Conservation (phyloP, 331 rosid genomes). For the Quercus lobata region DNA sequence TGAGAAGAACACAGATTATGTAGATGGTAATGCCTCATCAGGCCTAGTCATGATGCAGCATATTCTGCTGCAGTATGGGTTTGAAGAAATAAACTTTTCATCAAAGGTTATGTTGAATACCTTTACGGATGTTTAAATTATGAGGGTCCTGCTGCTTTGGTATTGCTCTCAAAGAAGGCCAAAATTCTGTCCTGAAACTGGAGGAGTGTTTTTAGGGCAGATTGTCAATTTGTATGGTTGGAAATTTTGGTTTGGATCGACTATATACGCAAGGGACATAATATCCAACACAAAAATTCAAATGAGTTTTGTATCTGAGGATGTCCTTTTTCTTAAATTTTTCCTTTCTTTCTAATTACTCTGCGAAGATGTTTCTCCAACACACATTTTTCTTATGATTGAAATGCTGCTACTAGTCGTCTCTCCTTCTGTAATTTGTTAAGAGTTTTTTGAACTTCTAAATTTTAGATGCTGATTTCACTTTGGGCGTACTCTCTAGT, state of each 20-base stretch:
- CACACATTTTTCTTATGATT: not conserved
- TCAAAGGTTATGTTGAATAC: too few relatives aligned
- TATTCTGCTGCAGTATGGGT: too few relatives aligned
- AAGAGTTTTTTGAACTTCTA: not conserved
- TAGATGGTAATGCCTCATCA: not conserved
- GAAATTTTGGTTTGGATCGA: not conserved
- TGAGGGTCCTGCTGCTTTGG: too few relatives aligned
- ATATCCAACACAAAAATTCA: not conserved
- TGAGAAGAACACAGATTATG: not conserved
- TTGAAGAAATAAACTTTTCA: too few relatives aligned
- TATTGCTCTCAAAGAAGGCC: too few relatives aligned
- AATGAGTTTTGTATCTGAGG: not conserved
- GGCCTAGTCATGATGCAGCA: too few relatives aligned
- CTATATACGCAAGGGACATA: not conserved
- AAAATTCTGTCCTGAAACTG: too few relatives aligned
- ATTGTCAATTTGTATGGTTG: not conserved
- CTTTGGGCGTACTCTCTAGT: not conserved
- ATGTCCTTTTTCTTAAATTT: not conserved
- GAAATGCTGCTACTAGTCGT: not conserved
- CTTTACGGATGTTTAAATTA: too few relatives aligned
- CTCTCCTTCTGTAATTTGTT: not conserved
- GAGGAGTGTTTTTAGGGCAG: not conserved
- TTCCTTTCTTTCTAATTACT: not conserved
- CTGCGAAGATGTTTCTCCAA: not conserved
- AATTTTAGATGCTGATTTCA: not conserved